Base-by-base conservation (phyloP, 2,329 filamentous ascomycete species). In the Trichoderma koningiopsis region DNA sequence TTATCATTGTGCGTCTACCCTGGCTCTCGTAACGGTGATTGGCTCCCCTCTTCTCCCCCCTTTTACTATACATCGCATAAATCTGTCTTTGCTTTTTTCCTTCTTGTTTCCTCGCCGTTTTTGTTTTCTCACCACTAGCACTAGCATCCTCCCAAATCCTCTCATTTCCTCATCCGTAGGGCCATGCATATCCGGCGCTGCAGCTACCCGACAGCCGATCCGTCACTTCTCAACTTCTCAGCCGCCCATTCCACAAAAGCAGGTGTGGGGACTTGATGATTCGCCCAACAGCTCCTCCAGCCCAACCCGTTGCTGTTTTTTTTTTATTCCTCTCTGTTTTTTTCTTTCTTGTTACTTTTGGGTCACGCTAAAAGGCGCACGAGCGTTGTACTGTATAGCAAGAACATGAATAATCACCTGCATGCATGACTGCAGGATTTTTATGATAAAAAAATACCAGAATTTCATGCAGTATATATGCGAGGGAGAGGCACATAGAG, bases 201-300 rank as follows among this genome's bases (percentile, higher is more conserved):
- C 55, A 37, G 55, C 55, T 67, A 67, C 63, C 63, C 63, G 63
- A 27, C 55, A 52, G 55, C 63, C 63, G 63, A 67, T 67, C 63
- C 63, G 63, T 67, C 63, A 67, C 40, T 66, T 59, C 55, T 59
- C 55, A 37, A 5, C 22, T 24, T n/a, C 22, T 37, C 61, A 58
- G 40, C 55, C 33, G 33, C 37, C 63, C 47, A 24, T 27, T 57
- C 55, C 29, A 43, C 40, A 43, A 35, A 35, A 35, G 55, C 16
- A 29, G 33, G 33, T 3, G 33, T 11, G 13, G 13, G 11, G 14
- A 27, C 27, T 24, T n/a, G 35, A 35, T 19, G n/a, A 7, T 22
- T n/a, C 35, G 22, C 22, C 22, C 40, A 43, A 13, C 19, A 16
- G 19, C 35, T 31, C 35, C 6, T 35, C 61, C 61, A 43, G 27